Base-by-base conservation (phyloP, 768 basidiomycete genomes). In the Serendipita sp. region DNA sequence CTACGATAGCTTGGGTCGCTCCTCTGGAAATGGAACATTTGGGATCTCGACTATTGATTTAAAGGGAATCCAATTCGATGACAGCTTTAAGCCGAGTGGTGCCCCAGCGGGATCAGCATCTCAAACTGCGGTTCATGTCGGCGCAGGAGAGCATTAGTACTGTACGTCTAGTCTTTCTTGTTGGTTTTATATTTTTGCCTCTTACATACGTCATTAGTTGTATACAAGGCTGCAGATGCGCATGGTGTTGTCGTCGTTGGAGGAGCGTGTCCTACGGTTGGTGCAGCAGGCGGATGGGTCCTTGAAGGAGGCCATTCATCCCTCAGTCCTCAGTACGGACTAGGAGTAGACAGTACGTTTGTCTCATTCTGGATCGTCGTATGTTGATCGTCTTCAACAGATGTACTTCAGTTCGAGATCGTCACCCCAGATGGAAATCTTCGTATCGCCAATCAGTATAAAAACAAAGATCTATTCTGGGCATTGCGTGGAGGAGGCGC, bases 271-370 rank as follows among this genome's bases (percentile, higher is more conserved):
- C 77, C 73, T 22, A 74, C 77, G 3, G 72, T 81, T 3, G 80
- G 78, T 41, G 74, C 78, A 26, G 73, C 75, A 14, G 79, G 77
- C 30, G 80, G 79, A 20, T 81, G 78, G 76, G 61, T 77, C 2
- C 68, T 73, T 30, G 81, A 79, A 13, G 78, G 77, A 2, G 78
- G 80, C 1, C 78, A 81, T 62, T 76, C 75, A 41, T 65, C 69
- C 3, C 62, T 78, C 5, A 70, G 75, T 3, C 71, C 78, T 1
- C 68, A 62, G 7, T 73, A 74, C 64, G 79, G 79, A 16, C 72
- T 79, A 20, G 76, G 77, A 22, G 53, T 58, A n/a, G 53, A 58
- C n/a, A 58, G 53, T 58, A n/a, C 20, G 53, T 28, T 20, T 31
- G 17, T 3, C 31, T 58, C 20, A n/a, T 58, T 9, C 31, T 58